Evolutionary conservation across 164 flowering plant species (phyloP).

Genomic region (Macadamia tetraphylla): DNA sequence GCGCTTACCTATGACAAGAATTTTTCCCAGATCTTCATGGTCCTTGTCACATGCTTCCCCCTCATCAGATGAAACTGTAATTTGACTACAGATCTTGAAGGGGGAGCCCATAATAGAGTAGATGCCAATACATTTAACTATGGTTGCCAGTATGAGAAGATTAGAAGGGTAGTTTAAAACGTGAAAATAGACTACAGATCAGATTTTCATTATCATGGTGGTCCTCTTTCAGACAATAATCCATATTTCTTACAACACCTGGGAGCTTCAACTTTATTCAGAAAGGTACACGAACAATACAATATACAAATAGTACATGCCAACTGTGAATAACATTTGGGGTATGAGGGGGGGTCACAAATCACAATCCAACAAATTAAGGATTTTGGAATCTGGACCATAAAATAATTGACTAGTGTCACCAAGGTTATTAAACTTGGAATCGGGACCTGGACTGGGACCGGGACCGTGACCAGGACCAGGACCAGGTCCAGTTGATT

Average conservation of each 20-base stretch:
- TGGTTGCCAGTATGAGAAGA: no score
- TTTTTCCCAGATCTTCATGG: background rate
- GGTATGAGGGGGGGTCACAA: background rate
- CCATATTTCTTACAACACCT: background rate
- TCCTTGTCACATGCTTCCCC: no score
- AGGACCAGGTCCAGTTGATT: no score
- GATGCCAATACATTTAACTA: no score
- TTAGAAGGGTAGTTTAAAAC: no score
- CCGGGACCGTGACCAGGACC: no score
- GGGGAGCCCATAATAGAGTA: no score
- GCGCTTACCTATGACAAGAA: background rate
- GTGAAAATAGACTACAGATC: no score
- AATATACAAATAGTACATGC: background rate
- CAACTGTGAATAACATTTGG: slow-evolving; percentile 6
- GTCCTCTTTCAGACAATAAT: background rate
- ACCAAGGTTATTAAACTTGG: background rate
- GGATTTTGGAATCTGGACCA: slow-evolving; percentile 4
- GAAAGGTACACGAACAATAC: slow-evolving; percentile 2
- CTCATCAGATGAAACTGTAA: no score
- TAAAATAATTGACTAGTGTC: background rate
- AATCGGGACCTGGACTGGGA: no score
- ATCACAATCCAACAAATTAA: background rate
- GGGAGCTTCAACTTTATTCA: background rate
- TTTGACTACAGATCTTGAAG: no score
- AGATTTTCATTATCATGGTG: no score